Base-by-base conservation (phyloP, 805 yeast species). In the Candida sonorensis region DNA sequence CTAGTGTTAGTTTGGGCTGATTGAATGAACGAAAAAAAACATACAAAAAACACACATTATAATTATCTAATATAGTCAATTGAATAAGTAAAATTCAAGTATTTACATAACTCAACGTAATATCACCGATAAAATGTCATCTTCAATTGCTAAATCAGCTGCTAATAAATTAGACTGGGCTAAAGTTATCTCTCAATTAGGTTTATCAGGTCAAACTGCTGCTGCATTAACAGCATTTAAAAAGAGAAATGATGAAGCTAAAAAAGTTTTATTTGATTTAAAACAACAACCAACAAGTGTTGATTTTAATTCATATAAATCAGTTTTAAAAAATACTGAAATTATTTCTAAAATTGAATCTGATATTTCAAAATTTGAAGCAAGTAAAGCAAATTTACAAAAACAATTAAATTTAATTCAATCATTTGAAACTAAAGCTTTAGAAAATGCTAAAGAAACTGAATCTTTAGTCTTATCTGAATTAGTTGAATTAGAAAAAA, bases 171-270 rank as follows among this genome's bases (percentile, higher is more conserved):
- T 90, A 63, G 94, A 92, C 75, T 92, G 97, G 97, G 78, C 92
- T 56, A 81, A 81, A 67, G 78, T 92, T 59, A 75, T 84, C 59
- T 67, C 88, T 48, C 77, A 87, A 48, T 74, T 92, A 57, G 96
- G 96, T 39, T 74, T 92, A 57, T 77, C 95, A 40, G 98, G 98
- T 42, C 67, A 79, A 57, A 92, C 98, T 42, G 94, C 95, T 39
- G 57, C 83, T 33, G 76, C 95, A 27, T 70, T 92, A 61, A 76
- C 92, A 33, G 75, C 94, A 19, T 92, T 92, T 81, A 88, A 88
- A 69, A 90, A 92, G 84, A 85, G 98, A 76, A 81, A 87, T 64
- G 98, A 92, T 57, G 97, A 92, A 62, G 97, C 97, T 50, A 82
- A 87, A 71, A 81, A 85, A 68, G 74, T 72, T 53, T 67, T 84